Conservation (phyloP, 306 rosid genomes). For the Prunus davidiana region DNA sequence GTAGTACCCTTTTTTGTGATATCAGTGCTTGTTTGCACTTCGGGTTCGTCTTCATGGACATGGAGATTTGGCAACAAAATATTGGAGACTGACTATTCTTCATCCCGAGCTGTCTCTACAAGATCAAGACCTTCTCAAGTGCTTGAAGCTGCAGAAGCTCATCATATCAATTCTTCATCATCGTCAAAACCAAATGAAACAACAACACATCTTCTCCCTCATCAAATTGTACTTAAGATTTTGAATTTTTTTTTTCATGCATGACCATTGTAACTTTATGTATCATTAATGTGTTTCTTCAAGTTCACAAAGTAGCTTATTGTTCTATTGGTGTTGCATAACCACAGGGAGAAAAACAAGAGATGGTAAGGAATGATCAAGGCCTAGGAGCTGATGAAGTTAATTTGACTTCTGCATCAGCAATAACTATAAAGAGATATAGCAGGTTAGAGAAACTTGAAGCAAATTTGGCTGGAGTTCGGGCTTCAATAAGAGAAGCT, state of each 20-base stretch:
- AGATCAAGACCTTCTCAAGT: not conserved
- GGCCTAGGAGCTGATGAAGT: not conserved
- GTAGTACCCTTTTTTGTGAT: conserved; percentile 4
- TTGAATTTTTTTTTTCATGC: not conserved
- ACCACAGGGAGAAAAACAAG: conserved; percentile 14
- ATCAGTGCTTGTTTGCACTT: conserved; percentile 7
- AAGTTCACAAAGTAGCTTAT: not conserved
- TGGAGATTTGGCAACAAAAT: conserved; percentile 1
- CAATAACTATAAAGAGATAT: conserved; percentile 1
- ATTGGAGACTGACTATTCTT: not conserved
- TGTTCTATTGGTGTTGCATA: not conserved
- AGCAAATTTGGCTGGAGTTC: conserved; percentile 35
- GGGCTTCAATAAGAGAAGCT: conserved; percentile 39
- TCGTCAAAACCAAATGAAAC: conserved; percentile 12
- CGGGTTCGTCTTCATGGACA: conserved; percentile 15
- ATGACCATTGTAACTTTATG: not conserved
- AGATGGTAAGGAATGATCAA: not conserved
- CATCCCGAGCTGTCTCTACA: conserved; percentile 3
- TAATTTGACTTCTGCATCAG: not conserved
- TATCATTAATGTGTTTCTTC: not conserved
- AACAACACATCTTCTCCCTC: not conserved
- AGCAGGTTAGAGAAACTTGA: conserved; percentile 30
- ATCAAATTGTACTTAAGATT: not conserved
- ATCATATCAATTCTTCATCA: conserved; percentile 3
- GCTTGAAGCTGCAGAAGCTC: conserved; percentile 12